A percentile compares a stretch with the other conserved stretches of the same genome.
These are phyloP conservation scores for Taiozyma sp. DNA, from an alignment of 1,139 yeast genomes.

Conservation along the genomic window DNA sequence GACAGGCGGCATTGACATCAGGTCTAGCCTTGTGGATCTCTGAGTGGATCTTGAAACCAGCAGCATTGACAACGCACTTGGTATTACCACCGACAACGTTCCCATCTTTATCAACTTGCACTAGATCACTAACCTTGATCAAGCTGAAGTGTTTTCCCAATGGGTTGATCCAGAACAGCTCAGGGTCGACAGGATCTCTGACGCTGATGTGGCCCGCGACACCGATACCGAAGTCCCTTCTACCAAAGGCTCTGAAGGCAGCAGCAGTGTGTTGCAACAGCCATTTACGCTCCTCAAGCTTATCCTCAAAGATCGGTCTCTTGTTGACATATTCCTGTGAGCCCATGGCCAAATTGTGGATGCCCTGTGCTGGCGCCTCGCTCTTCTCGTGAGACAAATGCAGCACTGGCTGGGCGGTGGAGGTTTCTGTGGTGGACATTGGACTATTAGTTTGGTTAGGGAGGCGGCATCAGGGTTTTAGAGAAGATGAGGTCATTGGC, in stretches of 20 bases:
- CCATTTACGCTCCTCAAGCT: slow-evolving; percentile 52
- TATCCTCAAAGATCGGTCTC: slow-evolving; percentile 47
- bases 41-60: slow-evolving; percentile 77
- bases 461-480: too few relatives aligned
- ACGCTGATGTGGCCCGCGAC: slow-evolving; percentile 78
- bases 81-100: slow-evolving; percentile 64
- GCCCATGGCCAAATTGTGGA: slow-evolving; percentile 20
- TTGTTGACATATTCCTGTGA: slow-evolving; percentile 26
- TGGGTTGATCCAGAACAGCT: slow-evolving; percentile 79
- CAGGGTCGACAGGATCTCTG: slow-evolving; percentile 67
- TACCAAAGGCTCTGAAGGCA: slow-evolving; percentile 72
- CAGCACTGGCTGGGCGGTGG: slow-evolving; percentile 8
- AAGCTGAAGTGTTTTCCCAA: slow-evolving; percentile 66
- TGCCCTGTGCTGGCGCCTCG: slow-evolving; percentile 11
- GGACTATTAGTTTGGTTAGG: background rate
- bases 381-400: slow-evolving; percentile 5
- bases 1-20: slow-evolving; percentile 78
- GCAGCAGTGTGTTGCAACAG: slow-evolving; percentile 73
- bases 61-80: slow-evolving; percentile 61
- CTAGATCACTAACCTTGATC: slow-evolving; percentile 67
- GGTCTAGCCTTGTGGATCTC: slow-evolving; percentile 75
- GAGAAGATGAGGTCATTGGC: background rate
- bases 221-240: slow-evolving; percentile 73
- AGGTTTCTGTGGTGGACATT: slow-evolving; percentile 10
- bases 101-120: slow-evolving; percentile 69